Conservation (phyloP, 2,329 filamentous ascomycete species). For the Colletotrichum spinosum region DNA sequence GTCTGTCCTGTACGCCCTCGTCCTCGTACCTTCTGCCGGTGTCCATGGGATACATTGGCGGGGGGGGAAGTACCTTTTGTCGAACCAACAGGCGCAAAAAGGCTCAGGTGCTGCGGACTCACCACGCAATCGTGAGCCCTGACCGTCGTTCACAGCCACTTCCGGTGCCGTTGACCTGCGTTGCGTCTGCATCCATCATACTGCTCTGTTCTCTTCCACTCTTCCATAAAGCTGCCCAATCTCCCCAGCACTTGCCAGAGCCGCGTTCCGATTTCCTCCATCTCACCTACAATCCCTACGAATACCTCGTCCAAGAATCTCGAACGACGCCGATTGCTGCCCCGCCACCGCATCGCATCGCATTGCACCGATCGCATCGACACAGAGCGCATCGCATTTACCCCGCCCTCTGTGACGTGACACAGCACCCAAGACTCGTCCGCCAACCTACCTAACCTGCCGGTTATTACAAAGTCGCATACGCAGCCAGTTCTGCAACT, state of each 20-base stretch:
- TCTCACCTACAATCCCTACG: not conserved
- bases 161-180: not conserved
- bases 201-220: not conserved
- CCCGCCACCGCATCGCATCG: conserved; percentile 11
- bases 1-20: not conserved
- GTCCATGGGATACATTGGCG: no score
- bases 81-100: no score
- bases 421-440: conserved; percentile 13
- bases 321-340: not conserved
- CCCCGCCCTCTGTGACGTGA: conserved; percentile 24
- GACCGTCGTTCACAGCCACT: conserved; percentile 1
- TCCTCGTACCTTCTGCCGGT: not conserved
- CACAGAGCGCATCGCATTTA: not conserved
- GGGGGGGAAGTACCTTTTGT: not conserved
- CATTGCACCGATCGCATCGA: no score
- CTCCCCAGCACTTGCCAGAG: not conserved
- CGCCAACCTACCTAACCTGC: not conserved
- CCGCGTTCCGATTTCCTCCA: conserved; percentile 4
- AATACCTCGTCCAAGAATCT: no score
- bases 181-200: not conserved
- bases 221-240: conserved; percentile 8
- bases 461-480: conserved; percentile 16
- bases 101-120: no score
- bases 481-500: conserved; percentile 7
- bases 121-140: no score